A percentile compares a stretch with the other conserved stretches of the same genome.
Conservation (phyloP, 2,329 filamentous ascomycete species). For the Sphaceloma murrayae region DNA sequence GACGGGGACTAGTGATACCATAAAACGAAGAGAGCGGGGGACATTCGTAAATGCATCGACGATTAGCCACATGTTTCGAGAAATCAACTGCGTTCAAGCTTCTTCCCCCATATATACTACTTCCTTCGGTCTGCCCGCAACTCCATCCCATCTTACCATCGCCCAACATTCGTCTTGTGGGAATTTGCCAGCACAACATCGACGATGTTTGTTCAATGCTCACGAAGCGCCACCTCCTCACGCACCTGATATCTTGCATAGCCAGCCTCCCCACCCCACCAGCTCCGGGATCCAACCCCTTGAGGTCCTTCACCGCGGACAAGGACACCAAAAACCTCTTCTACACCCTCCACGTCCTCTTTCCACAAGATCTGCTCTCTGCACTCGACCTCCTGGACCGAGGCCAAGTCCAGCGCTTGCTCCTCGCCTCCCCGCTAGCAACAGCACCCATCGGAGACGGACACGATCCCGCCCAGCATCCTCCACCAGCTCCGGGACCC, state of each 20-base stretch:
- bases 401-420: constrained; percentile 52
- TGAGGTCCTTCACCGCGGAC: constrained; percentile 25
- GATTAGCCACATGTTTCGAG: too few species aligned
- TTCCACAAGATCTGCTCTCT: constrained; percentile 69
- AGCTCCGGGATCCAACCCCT: constrained; percentile 38
- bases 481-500: not conserved
- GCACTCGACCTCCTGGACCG: constrained; percentile 83
- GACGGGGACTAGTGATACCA: constrained; percentile 9
- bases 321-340: constrained; percentile 40
- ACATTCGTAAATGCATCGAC: too few species aligned
- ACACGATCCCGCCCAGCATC: not conserved
- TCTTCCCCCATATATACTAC: too few species aligned
- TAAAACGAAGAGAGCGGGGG: too few species aligned
- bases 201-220: constrained; percentile 10
- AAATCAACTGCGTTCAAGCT: too few species aligned
- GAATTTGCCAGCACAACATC: too few species aligned
- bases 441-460: not conserved
- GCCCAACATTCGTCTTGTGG: too few species aligned
- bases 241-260: constrained; percentile 23
- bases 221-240: constrained; percentile 21
- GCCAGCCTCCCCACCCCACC: constrained; percentile 24
- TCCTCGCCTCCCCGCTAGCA: not conserved
- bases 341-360: constrained; percentile 75
- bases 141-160: too few species aligned
- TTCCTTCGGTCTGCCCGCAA: too few species aligned